These are phyloP conservation scores for Infundibulicybe gibba DNA, from an alignment of 768 basidiomycete genomes.

Conservation along the genomic window DNA sequence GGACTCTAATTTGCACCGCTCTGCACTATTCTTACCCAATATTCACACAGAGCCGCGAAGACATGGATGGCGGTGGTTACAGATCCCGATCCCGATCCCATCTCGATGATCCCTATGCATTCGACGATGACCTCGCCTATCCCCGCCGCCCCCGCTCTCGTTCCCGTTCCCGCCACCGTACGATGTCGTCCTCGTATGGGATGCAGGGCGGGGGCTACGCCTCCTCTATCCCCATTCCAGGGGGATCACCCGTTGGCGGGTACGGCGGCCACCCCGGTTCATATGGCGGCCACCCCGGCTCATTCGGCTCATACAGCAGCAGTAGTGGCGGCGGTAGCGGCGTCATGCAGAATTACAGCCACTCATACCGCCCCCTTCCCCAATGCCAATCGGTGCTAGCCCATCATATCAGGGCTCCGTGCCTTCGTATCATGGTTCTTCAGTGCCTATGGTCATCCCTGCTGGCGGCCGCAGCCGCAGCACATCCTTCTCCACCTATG, in stretches of 20 bases:
- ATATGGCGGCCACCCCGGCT: constrained; percentile 12
- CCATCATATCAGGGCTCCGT: constrained; percentile 20
- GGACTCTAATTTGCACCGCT: constrained; percentile 5
- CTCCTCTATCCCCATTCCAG: constrained; percentile 24
- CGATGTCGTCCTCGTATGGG: constrained; percentile 12
- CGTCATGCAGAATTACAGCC: constrained; percentile 16
- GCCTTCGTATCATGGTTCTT: constrained; percentile 22
- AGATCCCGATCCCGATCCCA: constrained; percentile 27
- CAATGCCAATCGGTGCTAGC: constrained; percentile 8
- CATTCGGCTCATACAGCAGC: constrained; percentile 9
- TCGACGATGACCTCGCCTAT: constrained; percentile 28
- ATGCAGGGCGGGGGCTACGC: constrained; percentile 32
- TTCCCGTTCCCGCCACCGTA: constrained; percentile 23
- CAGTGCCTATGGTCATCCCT: constrained; percentile 20
- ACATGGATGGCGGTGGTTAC: constrained; percentile 28
- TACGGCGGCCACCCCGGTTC: constrained; percentile 14
- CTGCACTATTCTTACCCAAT: constrained; percentile 1
- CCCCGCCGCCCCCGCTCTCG: constrained; percentile 24
- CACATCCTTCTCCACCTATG: constrained; percentile 30
- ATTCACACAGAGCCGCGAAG: constrained; percentile 26
- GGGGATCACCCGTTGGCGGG: constrained; percentile 8
- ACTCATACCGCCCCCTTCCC: constrained; percentile 16
- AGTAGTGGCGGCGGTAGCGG: constrained; percentile 18
- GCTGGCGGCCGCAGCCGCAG: constrained; percentile 23
- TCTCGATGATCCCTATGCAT: constrained; percentile 35